Evolutionary conservation across 768 basidiomycete species (phyloP).

Genomic region (Lactarius deliciosus): DNA sequence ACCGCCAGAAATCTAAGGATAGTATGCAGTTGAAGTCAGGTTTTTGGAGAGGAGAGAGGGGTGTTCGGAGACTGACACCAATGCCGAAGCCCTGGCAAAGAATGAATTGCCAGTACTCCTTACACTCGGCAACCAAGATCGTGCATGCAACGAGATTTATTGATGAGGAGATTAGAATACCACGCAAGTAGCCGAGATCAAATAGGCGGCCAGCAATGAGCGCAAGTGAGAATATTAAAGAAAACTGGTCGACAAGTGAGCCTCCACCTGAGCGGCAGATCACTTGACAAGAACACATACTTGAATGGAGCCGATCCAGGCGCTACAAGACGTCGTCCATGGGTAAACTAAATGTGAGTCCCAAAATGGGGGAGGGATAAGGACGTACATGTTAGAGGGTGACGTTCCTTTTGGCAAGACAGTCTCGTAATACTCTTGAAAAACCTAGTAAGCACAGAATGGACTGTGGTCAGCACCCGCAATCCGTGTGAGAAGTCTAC

Average conservation of each 20-base stretch:
- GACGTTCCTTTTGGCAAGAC: constrained; percentile 48
- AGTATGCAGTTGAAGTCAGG: not conserved
- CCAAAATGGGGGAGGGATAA: not conserved
- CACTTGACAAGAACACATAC: constrained; percentile 35
- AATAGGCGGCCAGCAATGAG: constrained; percentile 67
- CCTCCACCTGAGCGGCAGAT: not conserved
- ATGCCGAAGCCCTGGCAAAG: constrained; percentile 69
- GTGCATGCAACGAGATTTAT: constrained; percentile 52
- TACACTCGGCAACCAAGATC: constrained; percentile 71
- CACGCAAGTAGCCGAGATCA: constrained; percentile 66
- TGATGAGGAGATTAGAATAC: constrained; percentile 50
- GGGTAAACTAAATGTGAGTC: not conserved
- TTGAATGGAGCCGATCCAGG: constrained; percentile 82
- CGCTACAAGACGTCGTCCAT: constrained; percentile 40
- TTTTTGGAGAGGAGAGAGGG: not conserved
- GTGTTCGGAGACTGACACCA: constrained; percentile 47
- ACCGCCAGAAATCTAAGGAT: constrained; percentile 40
- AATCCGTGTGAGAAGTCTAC: constrained; percentile 30
- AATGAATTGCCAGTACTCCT: constrained; percentile 73
- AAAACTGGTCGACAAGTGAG: constrained; percentile 45
- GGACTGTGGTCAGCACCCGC: constrained; percentile 5
- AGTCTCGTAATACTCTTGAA: constrained; percentile 70
- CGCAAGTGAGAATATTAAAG: constrained; percentile 61
- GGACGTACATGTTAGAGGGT: constrained; percentile 61
- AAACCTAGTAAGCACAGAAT: constrained; percentile 45